Evolutionary conservation across 2,329 filamentous ascomycete genomes (phyloP), one percentile per base, ranked within the genome.

Genomic region (Diatrype stigma): DNA sequence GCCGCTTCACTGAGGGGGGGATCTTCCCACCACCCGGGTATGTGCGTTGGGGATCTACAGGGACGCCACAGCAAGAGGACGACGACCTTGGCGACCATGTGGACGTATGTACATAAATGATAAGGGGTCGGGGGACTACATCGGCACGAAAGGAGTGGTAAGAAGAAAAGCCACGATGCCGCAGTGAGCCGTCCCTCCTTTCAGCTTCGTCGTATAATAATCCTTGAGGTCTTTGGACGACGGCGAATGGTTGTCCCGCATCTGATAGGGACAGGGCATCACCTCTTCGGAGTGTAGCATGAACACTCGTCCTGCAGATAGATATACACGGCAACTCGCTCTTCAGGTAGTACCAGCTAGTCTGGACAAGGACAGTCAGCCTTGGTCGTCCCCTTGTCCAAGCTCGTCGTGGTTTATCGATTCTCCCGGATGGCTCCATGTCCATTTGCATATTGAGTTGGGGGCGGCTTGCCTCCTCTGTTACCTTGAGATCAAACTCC

Each of bases 1-100:
- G 44, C 53, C 51, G 48, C 60, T 51, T 40, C 53, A 35, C 57
- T 52, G 55, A 52, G 51, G 26, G 26, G 26, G 26, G 6, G 47
- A 40, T 52, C 48, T 55, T 60, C 59, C 62, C 58, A 63, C 54
- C 52, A 61, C 55, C 56, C 58, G 59, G 60, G 53, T 60, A 52
- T 46, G 50, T 52, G 55, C 56, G 58, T 56, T 46, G 51, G 45
- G 48, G 47, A 51, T 54, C 53, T 53, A 51, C 57, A 55, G 53
- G 50, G 47, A 45, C 51, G 47, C 53, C 56, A 50, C 53, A 28
- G 26, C 52, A 53, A 54, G 53, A 51, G 48, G 51, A 48, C 51
- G 51, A 48, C 51, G 14, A 37, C 34, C 34, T 37, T 37, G 34
- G 34, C 35, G 54, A 30, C 30, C 23, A 50, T 48, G 51, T 54